These are phyloP conservation scores for Tubosaeta sp. DNA, from an alignment of 768 basidiomycete species.

Conservation along the genomic window DNA sequence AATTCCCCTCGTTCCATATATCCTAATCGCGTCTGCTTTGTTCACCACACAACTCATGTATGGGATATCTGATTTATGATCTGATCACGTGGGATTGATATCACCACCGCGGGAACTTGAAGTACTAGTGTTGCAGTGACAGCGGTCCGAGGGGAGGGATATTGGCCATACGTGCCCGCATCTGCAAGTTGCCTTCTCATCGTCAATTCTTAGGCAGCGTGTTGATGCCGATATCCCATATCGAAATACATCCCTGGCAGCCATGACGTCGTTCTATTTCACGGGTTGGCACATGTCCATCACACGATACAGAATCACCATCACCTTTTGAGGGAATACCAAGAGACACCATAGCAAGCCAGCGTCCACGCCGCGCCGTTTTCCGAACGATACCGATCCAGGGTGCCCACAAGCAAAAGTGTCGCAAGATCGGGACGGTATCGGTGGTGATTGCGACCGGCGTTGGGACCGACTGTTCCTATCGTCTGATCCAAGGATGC, in stretches of 20 bases:
- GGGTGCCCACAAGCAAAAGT: neutral
- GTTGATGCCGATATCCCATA: neutral
- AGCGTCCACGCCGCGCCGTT: neutral
- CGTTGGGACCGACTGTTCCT: neutral
- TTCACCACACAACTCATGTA: neutral
- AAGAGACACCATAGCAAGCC: neutral
- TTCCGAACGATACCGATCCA: neutral
- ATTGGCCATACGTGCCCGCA: constrained; percentile 10
- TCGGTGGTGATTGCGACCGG: neutral
- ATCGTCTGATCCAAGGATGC: too few species aligned
- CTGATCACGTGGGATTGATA: neutral
- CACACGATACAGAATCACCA: neutral
- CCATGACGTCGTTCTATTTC: neutral
- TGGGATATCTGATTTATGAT: neutral
- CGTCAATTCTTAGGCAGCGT: neutral
- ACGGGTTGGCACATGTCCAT: neutral
- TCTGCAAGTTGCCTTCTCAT: neutral
- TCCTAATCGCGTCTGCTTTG: neutral
- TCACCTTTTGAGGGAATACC: neutral
- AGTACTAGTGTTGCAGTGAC: neutral
- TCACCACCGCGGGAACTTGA: neutral
- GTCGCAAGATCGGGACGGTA: neutral
- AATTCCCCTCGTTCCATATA: neutral
- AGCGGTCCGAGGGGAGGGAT: constrained; percentile 1
- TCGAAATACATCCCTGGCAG: neutral